Conservation (phyloP, 2,329 filamentous ascomycete species). For the Hymenoscyphus salicellus region DNA sequence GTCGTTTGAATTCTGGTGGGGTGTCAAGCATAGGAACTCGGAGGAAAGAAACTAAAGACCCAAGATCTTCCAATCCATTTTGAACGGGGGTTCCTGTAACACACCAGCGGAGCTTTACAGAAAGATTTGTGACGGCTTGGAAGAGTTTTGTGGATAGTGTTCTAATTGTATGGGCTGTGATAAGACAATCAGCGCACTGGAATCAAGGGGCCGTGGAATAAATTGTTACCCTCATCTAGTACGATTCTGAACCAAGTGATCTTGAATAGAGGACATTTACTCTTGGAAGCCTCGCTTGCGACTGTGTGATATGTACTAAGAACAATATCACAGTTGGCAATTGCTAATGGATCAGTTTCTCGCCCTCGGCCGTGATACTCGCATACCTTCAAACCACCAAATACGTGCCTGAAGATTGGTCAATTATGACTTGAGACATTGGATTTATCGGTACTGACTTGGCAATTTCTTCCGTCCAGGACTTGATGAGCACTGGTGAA, state of each 20-base stretch:
- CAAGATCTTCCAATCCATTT: slow-evolving; percentile 35
- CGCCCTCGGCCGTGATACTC: slow-evolving; percentile 40
- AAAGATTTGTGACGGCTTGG: slow-evolving; percentile 42
- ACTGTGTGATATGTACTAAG: slow-evolving; percentile 49
- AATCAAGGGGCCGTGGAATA: background rate
- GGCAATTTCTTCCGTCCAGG: background rate
- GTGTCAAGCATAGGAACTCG: slow-evolving; percentile 12
- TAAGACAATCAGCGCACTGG: background rate
- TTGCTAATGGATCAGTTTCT: slow-evolving; percentile 24
- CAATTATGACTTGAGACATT: background rate
- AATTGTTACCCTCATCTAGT: slow-evolving; percentile 44
- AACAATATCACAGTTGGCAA: slow-evolving; percentile 42
- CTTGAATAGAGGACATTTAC: slow-evolving; percentile 33
- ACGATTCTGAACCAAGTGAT: slow-evolving; percentile 44
- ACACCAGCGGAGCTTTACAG: slow-evolving; percentile 41
- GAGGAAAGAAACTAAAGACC: slow-evolving; percentile 32
- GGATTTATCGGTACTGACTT: background rate
- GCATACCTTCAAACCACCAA: slow-evolving; percentile 23
- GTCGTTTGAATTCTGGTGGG: slow-evolving; percentile 16
- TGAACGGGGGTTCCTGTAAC: slow-evolving; percentile 33
- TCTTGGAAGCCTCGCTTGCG: slow-evolving; percentile 36
- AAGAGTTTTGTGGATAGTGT: slow-evolving; percentile 46
- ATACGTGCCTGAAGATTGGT: slow-evolving; percentile 35
- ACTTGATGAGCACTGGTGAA: background rate
- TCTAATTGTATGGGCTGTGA: slow-evolving; percentile 50